A percentile compares a stretch with the other conserved stretches of the same genome.
These are phyloP conservation scores for Fusarium equiseti DNA, from an alignment of 2,329 filamentous ascomycete species.

Conservation along the genomic window DNA sequence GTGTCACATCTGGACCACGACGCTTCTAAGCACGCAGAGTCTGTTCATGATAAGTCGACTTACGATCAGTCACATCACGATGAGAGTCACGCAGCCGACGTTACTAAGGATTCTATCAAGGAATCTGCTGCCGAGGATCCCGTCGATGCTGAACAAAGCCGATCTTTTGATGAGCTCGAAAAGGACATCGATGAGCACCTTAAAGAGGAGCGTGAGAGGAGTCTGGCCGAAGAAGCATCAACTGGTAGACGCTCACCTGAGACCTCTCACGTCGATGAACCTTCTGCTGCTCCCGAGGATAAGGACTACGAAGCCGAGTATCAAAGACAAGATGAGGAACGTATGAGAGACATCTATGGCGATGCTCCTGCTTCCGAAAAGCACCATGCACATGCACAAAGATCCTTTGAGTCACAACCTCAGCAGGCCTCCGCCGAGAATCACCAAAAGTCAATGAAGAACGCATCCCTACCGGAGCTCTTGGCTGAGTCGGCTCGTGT, in stretches of 20 bases:
- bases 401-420: conserved; percentile 10
- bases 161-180: conserved; percentile 37
- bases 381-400: conserved; percentile 10
- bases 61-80: conserved; percentile 13
- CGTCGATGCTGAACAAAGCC: conserved; percentile 17
- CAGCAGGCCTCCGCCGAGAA: conserved; percentile 39
- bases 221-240: conserved; percentile 27
- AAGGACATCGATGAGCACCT: conserved; percentile 41
- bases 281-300: conserved; percentile 24
- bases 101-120: conserved; percentile 10
- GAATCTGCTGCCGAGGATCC: conserved; percentile 11
- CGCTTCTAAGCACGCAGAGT: conserved; percentile 21
- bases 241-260: conserved; percentile 14
- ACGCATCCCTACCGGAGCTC: conserved; percentile 65
- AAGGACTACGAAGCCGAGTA: conserved; percentile 48
- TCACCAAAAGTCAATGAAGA: conserved; percentile 51
- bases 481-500: conserved; percentile 66
- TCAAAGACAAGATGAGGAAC: conserved; percentile 61
- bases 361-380: conserved; percentile 22
- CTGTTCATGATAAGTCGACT: conserved; percentile 14
- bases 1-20: conserved; percentile 23
- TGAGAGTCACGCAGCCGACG: conserved; percentile 14
- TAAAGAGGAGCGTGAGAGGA: conserved; percentile 37
- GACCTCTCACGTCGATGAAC: conserved; percentile 27
- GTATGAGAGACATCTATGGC: conserved; percentile 65